phyloP scores from a whole-genome alignment of 805 yeast species.

The Wickerhamiella sergipiensis region DNA sequence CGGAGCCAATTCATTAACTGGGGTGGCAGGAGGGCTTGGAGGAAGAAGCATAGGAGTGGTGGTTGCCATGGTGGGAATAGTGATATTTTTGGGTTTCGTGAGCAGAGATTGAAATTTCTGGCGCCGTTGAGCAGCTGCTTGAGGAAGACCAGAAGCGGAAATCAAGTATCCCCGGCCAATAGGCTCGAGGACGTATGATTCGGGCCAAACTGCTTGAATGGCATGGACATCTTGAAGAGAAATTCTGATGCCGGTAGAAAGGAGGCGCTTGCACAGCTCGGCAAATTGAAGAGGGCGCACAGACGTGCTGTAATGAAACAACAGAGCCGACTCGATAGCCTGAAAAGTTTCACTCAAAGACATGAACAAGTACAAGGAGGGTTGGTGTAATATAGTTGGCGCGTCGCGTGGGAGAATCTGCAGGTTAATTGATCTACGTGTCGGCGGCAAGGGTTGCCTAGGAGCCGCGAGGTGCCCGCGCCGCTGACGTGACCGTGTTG shows the following conservation, averaged over 20 bases:
- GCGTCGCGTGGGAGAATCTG: slow-evolving; percentile 1
- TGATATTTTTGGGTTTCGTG: too few species aligned
- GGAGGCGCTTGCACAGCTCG: slow-evolving; percentile 13
- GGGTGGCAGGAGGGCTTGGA: not conserved
- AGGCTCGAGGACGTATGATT: slow-evolving; percentile 13
- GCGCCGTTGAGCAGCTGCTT: slow-evolving; percentile 2
- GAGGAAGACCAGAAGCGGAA: slow-evolving; percentile 11
- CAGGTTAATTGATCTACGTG: not conserved
- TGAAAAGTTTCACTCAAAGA: slow-evolving; percentile 8
- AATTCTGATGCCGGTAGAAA: slow-evolving; percentile 12
- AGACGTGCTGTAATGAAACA: slow-evolving; percentile 15
- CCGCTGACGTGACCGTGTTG: too few species aligned
- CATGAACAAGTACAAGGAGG: slow-evolving; percentile 4
- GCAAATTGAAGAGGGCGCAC: slow-evolving; percentile 15
- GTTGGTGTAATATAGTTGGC: not conserved
- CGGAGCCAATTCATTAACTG: not conserved
- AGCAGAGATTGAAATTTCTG: not conserved
- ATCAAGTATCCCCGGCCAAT: slow-evolving; percentile 4
- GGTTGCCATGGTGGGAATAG: not conserved
- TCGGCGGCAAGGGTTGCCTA: not conserved
- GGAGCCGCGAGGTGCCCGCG: too few species aligned
- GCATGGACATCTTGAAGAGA: slow-evolving; percentile 12
- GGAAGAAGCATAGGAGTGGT: not conserved
- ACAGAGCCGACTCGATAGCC: slow-evolving; percentile 17
- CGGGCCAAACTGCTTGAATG: slow-evolving; percentile 16